A percentile compares a stretch with the other conserved stretches of the same genome.
Conservation (phyloP, 495 filamentous ascomycete species). For the Aspergillus incahuasiensis region DNA sequence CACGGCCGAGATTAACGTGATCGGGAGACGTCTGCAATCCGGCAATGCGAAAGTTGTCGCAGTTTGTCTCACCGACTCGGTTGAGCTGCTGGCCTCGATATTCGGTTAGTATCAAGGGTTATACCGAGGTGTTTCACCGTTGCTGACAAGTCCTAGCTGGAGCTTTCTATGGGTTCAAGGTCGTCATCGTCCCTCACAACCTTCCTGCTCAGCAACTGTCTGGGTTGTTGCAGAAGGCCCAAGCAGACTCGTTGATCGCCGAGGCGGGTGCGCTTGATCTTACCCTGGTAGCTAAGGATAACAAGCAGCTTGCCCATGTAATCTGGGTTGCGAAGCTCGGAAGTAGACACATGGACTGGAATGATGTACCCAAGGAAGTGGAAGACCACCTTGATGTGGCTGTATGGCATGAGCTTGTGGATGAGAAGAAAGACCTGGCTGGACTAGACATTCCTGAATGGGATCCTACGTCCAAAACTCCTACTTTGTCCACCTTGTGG, state of each 20-base stretch:
- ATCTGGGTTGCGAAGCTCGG: slow-evolving; percentile 92
- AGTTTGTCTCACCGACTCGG: slow-evolving; percentile 87
- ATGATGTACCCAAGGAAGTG: slow-evolving; percentile 71
- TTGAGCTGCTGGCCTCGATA: slow-evolving; percentile 74
- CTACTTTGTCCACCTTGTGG: slow-evolving; percentile 57
- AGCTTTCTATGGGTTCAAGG: slow-evolving; percentile 75
- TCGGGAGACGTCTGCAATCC: slow-evolving; percentile 67
- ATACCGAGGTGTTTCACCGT: background rate
- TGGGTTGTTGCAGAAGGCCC: slow-evolving; percentile 60
- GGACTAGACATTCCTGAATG: slow-evolving; percentile 47
- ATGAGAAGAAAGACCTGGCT: slow-evolving; percentile 49
- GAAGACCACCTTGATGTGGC: slow-evolving; percentile 67
- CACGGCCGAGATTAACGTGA: slow-evolving; percentile 79
- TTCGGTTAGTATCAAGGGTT: slow-evolving; percentile 47
- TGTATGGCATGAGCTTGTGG: slow-evolving; percentile 83
- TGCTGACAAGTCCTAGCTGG: slow-evolving; percentile 44
- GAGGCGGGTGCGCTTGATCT: slow-evolving; percentile 86
- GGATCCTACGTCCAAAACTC: slow-evolving; percentile 47
- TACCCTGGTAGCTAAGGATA: slow-evolving; percentile 60
- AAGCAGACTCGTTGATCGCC: slow-evolving; percentile 77
- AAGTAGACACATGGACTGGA: slow-evolving; percentile 88
- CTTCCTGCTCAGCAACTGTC: slow-evolving; percentile 60
- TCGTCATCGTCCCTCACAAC: slow-evolving; percentile 81
- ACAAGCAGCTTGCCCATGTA: slow-evolving; percentile 67
- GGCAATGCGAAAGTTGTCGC: slow-evolving; percentile 74